A percentile compares a stretch with the other conserved stretches of the same genome.
These are phyloP conservation scores for Patellaria atrata DNA, from an alignment of 495 filamentous ascomycete species.

Conservation along the genomic window DNA sequence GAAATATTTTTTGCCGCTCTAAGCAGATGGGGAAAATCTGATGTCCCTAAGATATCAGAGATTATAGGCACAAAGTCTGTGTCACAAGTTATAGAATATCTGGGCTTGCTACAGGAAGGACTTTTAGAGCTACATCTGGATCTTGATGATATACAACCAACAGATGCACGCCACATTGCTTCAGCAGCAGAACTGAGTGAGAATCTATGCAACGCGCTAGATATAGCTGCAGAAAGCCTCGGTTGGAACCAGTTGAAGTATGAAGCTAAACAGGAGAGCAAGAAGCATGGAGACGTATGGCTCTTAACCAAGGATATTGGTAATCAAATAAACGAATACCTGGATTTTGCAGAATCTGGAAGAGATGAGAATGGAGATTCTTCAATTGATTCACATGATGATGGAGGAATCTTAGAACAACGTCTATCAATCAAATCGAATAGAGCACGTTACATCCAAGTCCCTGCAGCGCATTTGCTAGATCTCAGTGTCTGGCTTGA, in stretches of 20 bases:
- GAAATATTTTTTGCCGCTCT: constrained; percentile 49
- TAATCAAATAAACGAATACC: no score
- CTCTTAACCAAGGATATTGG: constrained; percentile 35
- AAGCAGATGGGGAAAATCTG: constrained; percentile 44
- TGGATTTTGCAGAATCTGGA: no score
- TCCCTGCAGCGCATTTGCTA: constrained; percentile 13
- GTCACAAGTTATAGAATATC: constrained; percentile 56
- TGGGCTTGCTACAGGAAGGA: constrained; percentile 43
- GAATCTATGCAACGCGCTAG: constrained; percentile 50
- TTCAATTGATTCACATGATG: no score
- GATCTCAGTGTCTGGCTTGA: constrained; percentile 3
- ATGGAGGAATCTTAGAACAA: no score
- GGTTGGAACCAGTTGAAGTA: constrained; percentile 39
- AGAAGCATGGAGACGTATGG: constrained; percentile 42
- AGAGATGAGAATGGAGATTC: no score
- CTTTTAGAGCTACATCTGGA: constrained; percentile 25
- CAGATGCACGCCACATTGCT: constrained; percentile 36
- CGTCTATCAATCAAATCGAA: no score
- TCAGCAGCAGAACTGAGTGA: constrained; percentile 59
- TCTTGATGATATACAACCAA: constrained; percentile 7
- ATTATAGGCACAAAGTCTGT: constrained; percentile 57
- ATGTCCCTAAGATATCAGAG: constrained; percentile 43
- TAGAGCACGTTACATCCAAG: no score
- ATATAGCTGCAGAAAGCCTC: constrained; percentile 49
- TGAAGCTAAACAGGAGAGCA: constrained; percentile 40